Conservation (phyloP, 148 eudicot genomes). For the Silene uniflora region DNA sequence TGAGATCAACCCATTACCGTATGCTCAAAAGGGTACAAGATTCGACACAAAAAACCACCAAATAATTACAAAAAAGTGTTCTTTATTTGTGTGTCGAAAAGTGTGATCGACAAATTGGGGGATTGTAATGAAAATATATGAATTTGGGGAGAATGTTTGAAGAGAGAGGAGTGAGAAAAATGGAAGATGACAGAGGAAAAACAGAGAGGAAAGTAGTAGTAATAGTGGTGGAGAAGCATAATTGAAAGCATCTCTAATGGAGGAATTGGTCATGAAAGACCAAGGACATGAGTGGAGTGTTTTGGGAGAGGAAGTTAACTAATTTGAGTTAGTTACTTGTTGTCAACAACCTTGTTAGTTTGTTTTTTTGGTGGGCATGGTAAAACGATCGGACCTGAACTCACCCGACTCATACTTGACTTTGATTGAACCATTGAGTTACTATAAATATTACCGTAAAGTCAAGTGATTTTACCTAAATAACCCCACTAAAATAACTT, state of each 20-base stretch:
- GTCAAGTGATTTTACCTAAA: too few species aligned
- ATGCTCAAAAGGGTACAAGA: conserved; percentile 12
- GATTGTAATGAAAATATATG: not conserved
- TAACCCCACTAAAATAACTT: too few species aligned
- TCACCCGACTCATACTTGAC: too few species aligned
- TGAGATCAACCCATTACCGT: conserved; percentile 11
- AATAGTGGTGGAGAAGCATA: not conserved
- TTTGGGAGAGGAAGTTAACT: not conserved
- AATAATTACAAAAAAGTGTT: not conserved
- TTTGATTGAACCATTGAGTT: too few species aligned
- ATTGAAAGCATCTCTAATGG: not conserved
- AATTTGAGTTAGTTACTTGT: not conserved
- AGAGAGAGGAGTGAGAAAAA: not conserved
- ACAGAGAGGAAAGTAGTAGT: not conserved
- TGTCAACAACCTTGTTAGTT: not conserved
- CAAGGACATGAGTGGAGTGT: not conserved
- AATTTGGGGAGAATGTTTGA: not conserved
- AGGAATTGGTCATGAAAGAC: not conserved
- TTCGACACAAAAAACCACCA: not conserved
- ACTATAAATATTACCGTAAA: too few species aligned
- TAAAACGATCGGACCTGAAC: not conserved
- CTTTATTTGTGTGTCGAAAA: conserved; percentile 2
- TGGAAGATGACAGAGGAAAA: not conserved
- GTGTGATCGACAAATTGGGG: not conserved
- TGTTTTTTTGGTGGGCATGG: not conserved